Evolutionary conservation across 495 filamentous ascomycete genomes (phyloP), one percentile per base, ranked within the genome.

Genomic region (Neurospora sp.): DNA sequence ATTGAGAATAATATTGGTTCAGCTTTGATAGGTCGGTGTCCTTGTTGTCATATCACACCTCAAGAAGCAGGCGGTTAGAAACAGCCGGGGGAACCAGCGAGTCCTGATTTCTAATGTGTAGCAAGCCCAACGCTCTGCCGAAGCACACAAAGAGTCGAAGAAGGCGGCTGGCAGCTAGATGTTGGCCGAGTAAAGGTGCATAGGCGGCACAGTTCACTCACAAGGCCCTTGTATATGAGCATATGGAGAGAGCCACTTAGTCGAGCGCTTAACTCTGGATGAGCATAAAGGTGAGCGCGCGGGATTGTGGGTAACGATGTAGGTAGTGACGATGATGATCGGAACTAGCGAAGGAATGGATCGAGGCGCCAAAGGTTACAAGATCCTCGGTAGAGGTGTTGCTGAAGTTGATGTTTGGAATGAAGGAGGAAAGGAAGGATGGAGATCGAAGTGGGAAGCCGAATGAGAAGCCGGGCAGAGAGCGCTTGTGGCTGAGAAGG

Each of bases 1-100:
- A 86, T 86, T 84, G 83, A 82, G 81, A 83, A 76, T 72, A 78
- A 76, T 71, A 70, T 73, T 48, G 71, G 40, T 69, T 71, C 68
- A 61, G 40, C 72, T 48, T 68, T 45, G 41, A 42, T 27, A 75
- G 71, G 42, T 61, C 59, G n/a, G 72, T 75, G 71, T 74, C 70
- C 40, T 75, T 71, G 69, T 73, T 74, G 70, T 75, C 75, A 74
- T 77, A 48, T 70, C 72, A 69, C 71, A 70, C 76, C 72, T 44
- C 70, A 73, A 70, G 42, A 69, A 69, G 69, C 41, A 44, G 37
- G 71, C 38, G 44, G 39, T 37, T 69, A 20, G 39, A 48, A 41
- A 42, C 35, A 68, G 71, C 69, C 40, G 39, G 65, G 40, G 20
- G 40, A 70, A 40, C 40, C 27, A 37, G 68, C 40, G 40, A 69